Conservation (phyloP, 108 stramenopile species). For the Phaeodactylum tricornutum region DNA sequence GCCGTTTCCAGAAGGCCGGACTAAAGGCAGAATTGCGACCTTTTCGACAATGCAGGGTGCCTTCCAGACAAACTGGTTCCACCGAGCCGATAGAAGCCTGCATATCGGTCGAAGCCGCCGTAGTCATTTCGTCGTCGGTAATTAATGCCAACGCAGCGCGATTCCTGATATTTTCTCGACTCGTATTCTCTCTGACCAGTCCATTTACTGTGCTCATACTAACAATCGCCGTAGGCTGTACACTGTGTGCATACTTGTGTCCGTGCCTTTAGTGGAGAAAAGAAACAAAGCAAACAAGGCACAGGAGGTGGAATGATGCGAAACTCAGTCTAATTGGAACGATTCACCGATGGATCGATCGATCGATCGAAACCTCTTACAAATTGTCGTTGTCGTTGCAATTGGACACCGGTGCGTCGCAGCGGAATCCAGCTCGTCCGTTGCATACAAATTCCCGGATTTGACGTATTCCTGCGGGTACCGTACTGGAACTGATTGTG, state of each 20-base stretch:
- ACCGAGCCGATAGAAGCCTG: no score
- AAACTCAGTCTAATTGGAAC: neutral
- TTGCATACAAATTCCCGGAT: no score
- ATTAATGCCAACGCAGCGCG: neutral
- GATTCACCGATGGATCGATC: neutral
- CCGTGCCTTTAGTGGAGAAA: neutral
- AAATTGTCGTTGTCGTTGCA: no score
- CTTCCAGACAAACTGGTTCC: slow-evolving; percentile 1
- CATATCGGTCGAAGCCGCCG: neutral
- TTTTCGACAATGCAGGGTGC: neutral
- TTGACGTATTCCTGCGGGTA: no score
- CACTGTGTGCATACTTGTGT: neutral
- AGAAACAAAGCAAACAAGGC: no score
- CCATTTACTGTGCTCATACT: neutral
- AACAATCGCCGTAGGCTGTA: neutral
- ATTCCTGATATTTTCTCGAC: neutral
- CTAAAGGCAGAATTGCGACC: neutral
- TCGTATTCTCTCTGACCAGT: neutral
- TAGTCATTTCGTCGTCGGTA: neutral
- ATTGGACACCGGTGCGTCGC: no score
- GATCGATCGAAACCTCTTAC: slow-evolving; percentile 1
- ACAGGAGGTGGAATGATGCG: neutral
- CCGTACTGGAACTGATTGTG: no score
- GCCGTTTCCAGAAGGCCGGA: neutral
- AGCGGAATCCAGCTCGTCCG: no score